phyloP scores from a whole-genome alignment of 2,329 filamentous ascomycete genomes.

The Colletotrichum acutatum region DNA sequence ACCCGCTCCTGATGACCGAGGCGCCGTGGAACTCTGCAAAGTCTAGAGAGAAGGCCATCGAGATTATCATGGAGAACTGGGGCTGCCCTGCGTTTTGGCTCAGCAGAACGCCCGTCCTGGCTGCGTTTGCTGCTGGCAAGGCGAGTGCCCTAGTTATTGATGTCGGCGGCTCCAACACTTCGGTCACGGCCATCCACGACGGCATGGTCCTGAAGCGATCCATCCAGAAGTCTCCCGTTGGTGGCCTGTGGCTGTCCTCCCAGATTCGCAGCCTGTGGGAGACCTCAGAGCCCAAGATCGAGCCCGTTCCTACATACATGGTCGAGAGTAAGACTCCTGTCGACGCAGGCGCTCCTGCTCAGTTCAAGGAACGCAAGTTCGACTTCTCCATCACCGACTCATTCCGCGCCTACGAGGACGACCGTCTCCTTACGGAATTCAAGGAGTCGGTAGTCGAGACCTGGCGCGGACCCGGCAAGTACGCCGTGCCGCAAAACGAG shows the following conservation, averaged over 20 bases:
- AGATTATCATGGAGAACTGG: constrained; percentile 98
- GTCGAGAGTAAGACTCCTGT: constrained; percentile 89
- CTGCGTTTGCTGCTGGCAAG: constrained; percentile 93
- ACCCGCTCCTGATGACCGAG: constrained; percentile 92
- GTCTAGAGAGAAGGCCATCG: constrained; percentile 91
- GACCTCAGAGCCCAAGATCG: constrained; percentile 74
- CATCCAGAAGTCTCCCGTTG: constrained; percentile 85
- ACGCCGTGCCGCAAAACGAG: constrained; percentile 75
- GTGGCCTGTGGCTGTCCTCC: constrained; percentile 88
- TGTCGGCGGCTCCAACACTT: constrained; percentile 88
- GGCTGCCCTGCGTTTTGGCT: constrained; percentile 95
- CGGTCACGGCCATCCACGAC: constrained; percentile 91
- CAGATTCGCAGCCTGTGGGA: constrained; percentile 88
- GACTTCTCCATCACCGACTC: constrained; percentile 70
- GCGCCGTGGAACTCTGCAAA: constrained; percentile 92
- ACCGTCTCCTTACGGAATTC: constrained; percentile 93
- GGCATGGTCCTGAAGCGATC: constrained; percentile 94
- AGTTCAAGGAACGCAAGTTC: constrained; percentile 80
- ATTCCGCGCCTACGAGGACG: constrained; percentile 88
- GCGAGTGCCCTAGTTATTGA: constrained; percentile 93
- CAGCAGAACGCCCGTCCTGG: constrained; percentile 86
- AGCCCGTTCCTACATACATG: constrained; percentile 86
- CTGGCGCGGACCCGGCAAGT: constrained; percentile 83
- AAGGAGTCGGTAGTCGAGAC: constrained; percentile 97
- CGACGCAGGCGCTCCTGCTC: constrained; percentile 83